Conservation (phyloP, 129 eudicot genomes). For the Glebionis coronaria region DNA sequence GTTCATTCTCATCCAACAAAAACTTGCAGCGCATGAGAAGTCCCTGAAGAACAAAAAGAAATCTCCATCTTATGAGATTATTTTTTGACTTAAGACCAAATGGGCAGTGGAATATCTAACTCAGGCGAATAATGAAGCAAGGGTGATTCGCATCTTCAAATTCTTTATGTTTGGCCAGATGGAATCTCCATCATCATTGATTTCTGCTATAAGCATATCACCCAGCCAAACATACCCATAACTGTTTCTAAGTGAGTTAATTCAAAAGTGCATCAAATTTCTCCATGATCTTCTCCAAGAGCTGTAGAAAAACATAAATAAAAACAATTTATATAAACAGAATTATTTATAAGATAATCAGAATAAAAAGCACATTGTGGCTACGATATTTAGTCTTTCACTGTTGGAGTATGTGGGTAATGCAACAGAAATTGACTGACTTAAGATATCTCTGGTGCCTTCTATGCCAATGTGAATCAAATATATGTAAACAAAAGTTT, state of each 20-base stretch:
- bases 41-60: conserved; percentile 75
- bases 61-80: conserved; percentile 96
- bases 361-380: conserved; percentile 4
- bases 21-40: conserved; percentile 89
- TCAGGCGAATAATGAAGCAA: conserved; percentile 67
- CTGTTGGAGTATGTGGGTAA: conserved; percentile 78
- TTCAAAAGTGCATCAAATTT: conserved; percentile 61
- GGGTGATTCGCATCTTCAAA: conserved; percentile 59
- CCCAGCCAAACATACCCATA: conserved; percentile 94
- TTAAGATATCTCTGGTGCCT: conserved; percentile 77
- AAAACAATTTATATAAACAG: too few species aligned
- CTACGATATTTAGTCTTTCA: conserved; percentile 72
- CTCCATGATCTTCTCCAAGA: too few species aligned
- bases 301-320: too few species aligned
- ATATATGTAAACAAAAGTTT: conserved; percentile 73
- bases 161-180: conserved; percentile 67
- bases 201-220: too few species aligned
- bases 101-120: too few species aligned
- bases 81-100: too few species aligned
- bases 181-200: conserved; percentile 54
- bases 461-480: conserved; percentile 85
- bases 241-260: conserved; percentile 67
- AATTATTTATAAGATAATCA: neutral
- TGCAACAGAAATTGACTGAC: conserved; percentile 72
- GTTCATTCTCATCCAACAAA: conserved; percentile 79